Evolutionary conservation across 176 grass and related monocot species (phyloP).

Genomic region (Miscanthus lutarioriparius): DNA sequence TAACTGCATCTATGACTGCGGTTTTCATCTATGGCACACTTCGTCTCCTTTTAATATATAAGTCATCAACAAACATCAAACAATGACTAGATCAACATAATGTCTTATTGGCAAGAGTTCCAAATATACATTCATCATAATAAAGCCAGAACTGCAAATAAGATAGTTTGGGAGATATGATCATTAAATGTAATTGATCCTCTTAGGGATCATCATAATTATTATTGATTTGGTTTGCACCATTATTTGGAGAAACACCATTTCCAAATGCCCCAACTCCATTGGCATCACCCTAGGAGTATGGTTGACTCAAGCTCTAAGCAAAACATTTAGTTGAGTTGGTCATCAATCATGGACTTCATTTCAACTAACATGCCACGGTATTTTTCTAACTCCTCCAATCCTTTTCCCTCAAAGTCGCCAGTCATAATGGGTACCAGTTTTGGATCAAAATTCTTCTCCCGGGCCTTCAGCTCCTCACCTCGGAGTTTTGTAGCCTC

Average conservation of each 20-base stretch:
- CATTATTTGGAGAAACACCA: not conserved
- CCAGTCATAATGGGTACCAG: not conserved
- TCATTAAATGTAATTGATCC: not conserved
- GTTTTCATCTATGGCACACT: not conserved
- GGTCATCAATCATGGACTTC: too few relatives aligned
- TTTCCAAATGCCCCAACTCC: not conserved
- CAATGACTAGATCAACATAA: not conserved
- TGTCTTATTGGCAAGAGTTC: not conserved
- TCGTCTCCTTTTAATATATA: not conserved
- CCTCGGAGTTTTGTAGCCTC: not conserved
- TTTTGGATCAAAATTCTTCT: not conserved
- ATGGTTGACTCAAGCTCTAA: not conserved
- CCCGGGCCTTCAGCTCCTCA: not conserved
- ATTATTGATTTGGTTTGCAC: not conserved
- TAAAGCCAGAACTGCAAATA: not conserved
- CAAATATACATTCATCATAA: conserved; percentile 2
- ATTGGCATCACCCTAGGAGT: not conserved
- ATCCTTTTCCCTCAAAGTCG: not conserved
- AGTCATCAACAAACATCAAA: not conserved
- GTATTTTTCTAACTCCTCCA: not conserved
- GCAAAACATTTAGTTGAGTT: not conserved
- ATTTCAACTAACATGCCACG: not conserved
- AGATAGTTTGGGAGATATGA: not conserved
- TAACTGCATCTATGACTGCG: not conserved
- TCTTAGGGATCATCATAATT: not conserved